phyloP scores from a whole-genome alignment of 441 rosid species.

The Brassica balearica region DNA sequence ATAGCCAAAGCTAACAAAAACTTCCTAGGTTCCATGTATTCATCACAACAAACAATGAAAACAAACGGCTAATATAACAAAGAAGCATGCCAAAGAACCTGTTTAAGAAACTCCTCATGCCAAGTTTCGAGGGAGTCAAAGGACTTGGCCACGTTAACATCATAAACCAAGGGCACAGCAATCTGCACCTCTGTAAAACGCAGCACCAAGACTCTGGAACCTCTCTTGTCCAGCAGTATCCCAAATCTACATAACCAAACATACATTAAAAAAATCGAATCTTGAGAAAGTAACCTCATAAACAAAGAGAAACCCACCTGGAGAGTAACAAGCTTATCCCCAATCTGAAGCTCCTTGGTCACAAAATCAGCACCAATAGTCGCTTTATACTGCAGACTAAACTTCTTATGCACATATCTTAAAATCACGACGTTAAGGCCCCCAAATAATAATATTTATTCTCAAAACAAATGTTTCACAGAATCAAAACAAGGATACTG shows the following conservation, averaged over 20 bases:
- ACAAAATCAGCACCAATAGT: conserved; percentile 98
- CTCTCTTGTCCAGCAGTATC: conserved; percentile 98
- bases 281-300: not conserved
- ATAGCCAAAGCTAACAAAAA: conserved; percentile 1
- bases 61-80: not conserved
- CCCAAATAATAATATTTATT: not conserved
- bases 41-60: not conserved
- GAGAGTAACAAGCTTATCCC: conserved; percentile 84
- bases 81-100: conserved; percentile 50
- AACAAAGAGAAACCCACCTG: conserved; percentile 54
- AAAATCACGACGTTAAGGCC: conserved; percentile 46
- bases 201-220: conserved; percentile 96
- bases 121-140: conserved; percentile 92
- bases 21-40: not conserved
- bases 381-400: conserved; percentile 93
- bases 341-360: conserved; percentile 92
- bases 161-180: conserved; percentile 90
- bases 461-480: conserved; percentile 4
- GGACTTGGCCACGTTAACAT: conserved; percentile 84
- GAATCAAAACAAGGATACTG: conserved; percentile 74
- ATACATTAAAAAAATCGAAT: not conserved
- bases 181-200: conserved; percentile 96
- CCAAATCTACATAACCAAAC: conserved; percentile 66
- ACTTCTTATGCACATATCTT: conserved; percentile 95
- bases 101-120: conserved; percentile 98